A percentile compares a stretch with the other conserved stretches of the same genome.
phyloP scores from a whole-genome alignment of 169 alveolate genomes.

The Plasmodium vivax region DNA sequence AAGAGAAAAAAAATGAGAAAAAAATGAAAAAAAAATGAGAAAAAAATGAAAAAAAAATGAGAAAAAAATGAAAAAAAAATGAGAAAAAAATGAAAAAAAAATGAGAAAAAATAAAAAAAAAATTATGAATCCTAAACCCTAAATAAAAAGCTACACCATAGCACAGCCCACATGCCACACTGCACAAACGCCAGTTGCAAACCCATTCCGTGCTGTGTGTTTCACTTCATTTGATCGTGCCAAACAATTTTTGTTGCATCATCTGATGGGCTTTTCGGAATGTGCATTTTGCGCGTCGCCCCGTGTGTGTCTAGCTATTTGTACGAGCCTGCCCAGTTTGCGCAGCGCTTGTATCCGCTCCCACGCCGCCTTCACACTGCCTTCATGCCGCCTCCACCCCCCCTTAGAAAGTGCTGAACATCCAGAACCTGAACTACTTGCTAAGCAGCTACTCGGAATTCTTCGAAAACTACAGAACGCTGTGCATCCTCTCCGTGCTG shows the following conservation, averaged over 20 bases:
- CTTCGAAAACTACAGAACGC: conserved; percentile 29
- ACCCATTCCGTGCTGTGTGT: neutral
- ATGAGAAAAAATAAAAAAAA: neutral
- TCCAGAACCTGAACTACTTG: neutral
- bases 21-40: neutral
- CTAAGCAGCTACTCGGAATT: conserved; percentile 17
- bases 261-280: neutral
- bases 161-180: neutral
- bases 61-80: neutral
- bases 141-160: neutral
- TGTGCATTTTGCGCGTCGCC: neutral
- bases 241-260: neutral
- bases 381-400: neutral
- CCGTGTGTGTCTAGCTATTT: neutral
- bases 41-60: neutral
- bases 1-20: too few relatives aligned
- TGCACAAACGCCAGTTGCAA: neutral
- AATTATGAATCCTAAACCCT: neutral
- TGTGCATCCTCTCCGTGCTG: conserved; percentile 8
- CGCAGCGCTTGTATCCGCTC: neutral
- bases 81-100: neutral
- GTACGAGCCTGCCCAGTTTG: neutral
- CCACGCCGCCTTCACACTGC: neutral
- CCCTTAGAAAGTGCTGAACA: conserved; percentile 21
- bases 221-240: neutral